A percentile compares a stretch with the other conserved stretches of the same genome.
Conservation (phyloP, 495 filamentous ascomycete genomes). For the Hypoxylon fragiforme region DNA sequence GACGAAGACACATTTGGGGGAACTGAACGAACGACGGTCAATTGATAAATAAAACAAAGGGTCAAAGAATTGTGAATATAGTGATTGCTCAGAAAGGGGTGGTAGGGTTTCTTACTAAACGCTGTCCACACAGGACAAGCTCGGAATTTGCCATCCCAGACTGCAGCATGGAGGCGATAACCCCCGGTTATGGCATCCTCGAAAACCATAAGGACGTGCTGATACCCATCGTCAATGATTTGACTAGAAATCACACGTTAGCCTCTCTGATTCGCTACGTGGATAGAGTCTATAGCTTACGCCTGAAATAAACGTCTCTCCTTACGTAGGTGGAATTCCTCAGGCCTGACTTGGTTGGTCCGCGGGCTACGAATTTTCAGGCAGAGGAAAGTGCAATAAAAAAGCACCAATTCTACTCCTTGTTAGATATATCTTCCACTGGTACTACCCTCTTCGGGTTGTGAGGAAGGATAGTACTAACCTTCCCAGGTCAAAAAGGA, state of each 20-base stretch:
- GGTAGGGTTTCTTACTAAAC: conserved; percentile 52
- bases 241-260: conserved; percentile 51
- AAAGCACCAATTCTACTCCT: conserved; percentile 67
- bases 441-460: not conserved
- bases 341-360: conserved; percentile 53
- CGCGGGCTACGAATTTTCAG: conserved; percentile 69
- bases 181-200: conserved; percentile 65
- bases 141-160: conserved; percentile 52
- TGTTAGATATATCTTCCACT: conserved; percentile 16
- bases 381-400: conserved; percentile 75
- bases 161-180: conserved; percentile 57
- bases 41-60: not conserved
- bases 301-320: conserved; percentile 72
- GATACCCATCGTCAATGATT: conserved; percentile 70
- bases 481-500: conserved; percentile 62
- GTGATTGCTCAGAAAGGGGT: not conserved
- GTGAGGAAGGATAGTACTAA: conserved; percentile 30
- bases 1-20: conserved; percentile 58
- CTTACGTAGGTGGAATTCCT: conserved; percentile 62
- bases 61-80: not conserved
- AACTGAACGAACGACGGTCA: conserved; percentile 42
- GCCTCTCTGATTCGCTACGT: not conserved
- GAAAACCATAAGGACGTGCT: conserved; percentile 73
- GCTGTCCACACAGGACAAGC: conserved; percentile 74
- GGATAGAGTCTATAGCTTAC: conserved; percentile 47